Percentiles rank a stretch among this genome's conserved stretches.
Evolutionary conservation across 2,329 filamentous ascomycete species (phyloP).

Genomic region (Chaetomium sp.): DNA sequence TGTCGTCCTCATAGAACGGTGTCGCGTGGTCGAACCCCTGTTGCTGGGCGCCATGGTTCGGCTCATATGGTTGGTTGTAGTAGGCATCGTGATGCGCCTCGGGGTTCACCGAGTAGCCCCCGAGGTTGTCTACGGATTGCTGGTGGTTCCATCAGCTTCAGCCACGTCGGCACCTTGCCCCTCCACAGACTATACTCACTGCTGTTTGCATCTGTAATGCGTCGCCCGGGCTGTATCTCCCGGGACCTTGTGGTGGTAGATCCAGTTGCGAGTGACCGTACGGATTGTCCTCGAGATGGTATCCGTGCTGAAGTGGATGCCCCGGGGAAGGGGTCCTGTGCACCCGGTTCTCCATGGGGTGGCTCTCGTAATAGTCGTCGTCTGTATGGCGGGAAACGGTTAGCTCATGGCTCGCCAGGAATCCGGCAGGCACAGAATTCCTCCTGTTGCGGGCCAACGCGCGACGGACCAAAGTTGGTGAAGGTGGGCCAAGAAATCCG

Average conservation of each 20-base stretch:
- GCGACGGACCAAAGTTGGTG: constrained; percentile 20
- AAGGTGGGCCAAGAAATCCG: constrained; percentile 21
- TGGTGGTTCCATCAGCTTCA: constrained; percentile 35
- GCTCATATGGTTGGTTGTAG: constrained; percentile 80
- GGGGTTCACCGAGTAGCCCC: constrained; percentile 71
- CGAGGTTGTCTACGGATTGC: constrained; percentile 58
- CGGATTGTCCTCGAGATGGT: constrained; percentile 79
- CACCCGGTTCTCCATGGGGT: constrained; percentile 56
- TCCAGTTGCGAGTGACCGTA: constrained; percentile 67
- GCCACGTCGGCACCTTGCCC: neutral
- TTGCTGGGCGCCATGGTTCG: constrained; percentile 53
- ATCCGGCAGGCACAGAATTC: constrained; percentile 8
- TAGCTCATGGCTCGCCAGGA: constrained; percentile 23
- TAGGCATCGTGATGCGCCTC: constrained; percentile 87
- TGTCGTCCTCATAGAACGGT: constrained; percentile 72
- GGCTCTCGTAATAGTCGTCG: constrained; percentile 61
- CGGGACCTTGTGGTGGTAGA: constrained; percentile 67
- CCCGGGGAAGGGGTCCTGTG: constrained; percentile 75
- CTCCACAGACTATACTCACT: constrained; percentile 53
- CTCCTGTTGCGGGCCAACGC: constrained; percentile 21
- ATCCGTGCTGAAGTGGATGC: constrained; percentile 71
- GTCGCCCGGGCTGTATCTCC: constrained; percentile 66
- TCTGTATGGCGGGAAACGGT: constrained; percentile 43
- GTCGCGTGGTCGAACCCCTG: constrained; percentile 41
- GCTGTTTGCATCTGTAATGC: constrained; percentile 81